A percentile compares a stretch with the other conserved stretches of the same genome.
These are phyloP conservation scores for Podaxis sp. DNA, from an alignment of 768 basidiomycete species.

Conservation along the genomic window DNA sequence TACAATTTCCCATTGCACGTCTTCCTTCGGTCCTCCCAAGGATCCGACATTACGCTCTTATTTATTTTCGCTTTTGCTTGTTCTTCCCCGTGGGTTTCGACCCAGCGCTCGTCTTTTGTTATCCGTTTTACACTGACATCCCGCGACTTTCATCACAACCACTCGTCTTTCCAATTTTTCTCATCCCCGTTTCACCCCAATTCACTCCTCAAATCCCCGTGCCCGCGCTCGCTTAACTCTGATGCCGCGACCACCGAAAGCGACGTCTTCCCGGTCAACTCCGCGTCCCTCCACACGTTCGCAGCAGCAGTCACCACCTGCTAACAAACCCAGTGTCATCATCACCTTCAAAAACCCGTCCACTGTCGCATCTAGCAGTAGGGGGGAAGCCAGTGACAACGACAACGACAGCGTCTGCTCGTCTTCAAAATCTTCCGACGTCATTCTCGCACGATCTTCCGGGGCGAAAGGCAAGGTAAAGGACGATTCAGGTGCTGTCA, in stretches of 20 bases:
- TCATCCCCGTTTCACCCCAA: neutral
- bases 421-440: constrained; percentile 12
- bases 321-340: constrained; percentile 7
- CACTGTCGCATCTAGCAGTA: neutral
- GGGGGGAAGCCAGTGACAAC: constrained; percentile 9
- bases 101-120: neutral
- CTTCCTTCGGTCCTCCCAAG: neutral
- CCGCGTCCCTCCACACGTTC: constrained; percentile 13
- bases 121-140: neutral
- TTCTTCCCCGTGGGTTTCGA: neutral
- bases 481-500: neutral
- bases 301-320: constrained; percentile 8
- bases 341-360: neutral
- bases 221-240: neutral
- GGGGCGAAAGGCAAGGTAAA: neutral
- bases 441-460: constrained; percentile 1
- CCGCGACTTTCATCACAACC: neutral
- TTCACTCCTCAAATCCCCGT: neutral
- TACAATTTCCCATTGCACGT: neutral
- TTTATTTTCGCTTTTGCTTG: neutral
- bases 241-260: constrained; percentile 9
- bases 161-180: neutral
- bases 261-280: constrained; percentile 8
- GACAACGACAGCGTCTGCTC: constrained; percentile 13
- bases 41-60: neutral